Percentiles rank a stretch among this genome's conserved stretches.
phyloP scores from a whole-genome alignment of 2,329 filamentous ascomycete genomes.

The Calonectria pseudoturangicola region DNA sequence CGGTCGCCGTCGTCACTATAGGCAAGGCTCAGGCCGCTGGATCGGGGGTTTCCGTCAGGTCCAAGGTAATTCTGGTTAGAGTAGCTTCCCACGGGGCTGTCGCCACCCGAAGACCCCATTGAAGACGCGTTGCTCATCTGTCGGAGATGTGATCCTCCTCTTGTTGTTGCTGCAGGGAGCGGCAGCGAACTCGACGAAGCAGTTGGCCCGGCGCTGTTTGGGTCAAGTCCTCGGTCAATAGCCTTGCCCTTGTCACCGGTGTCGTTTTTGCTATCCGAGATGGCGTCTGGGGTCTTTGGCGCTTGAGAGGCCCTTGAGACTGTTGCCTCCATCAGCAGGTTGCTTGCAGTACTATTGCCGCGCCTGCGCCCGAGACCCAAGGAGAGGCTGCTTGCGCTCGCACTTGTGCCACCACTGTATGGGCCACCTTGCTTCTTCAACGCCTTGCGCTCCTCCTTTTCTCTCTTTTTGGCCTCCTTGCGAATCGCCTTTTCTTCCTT shows the following conservation, averaged over 20 bases:
- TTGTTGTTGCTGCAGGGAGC: constrained; percentile 70
- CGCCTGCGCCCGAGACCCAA: constrained; percentile 75
- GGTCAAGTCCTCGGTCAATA: constrained; percentile 73
- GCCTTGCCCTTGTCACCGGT: constrained; percentile 79
- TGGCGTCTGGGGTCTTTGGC: constrained; percentile 50
- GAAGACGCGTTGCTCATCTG: constrained; percentile 93
- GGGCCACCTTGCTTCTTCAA: constrained; percentile 75
- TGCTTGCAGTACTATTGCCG: constrained; percentile 76
- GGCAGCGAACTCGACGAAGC: constrained; percentile 64
- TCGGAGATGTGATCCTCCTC: constrained; percentile 82
- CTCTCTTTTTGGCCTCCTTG: constrained; percentile 89
- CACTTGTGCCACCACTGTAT: constrained; percentile 61
- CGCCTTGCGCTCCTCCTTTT: constrained; percentile 88
- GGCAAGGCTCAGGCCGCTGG: constrained; percentile 72
- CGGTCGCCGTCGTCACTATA: constrained; percentile 70
- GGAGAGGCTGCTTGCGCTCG: constrained; percentile 79
- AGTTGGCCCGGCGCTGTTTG: constrained; percentile 51
- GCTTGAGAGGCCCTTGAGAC: constrained; percentile 65
- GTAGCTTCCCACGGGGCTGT: constrained; percentile 77
- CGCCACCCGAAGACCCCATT: constrained; percentile 83
- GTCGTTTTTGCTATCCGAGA: constrained; percentile 53
- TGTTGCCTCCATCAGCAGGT: constrained; percentile 74
- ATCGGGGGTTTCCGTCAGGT: constrained; percentile 67
- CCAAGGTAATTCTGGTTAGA: constrained; percentile 57
- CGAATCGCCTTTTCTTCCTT: constrained; percentile 75